Percentiles rank a stretch among this genome's conserved stretches.
phyloP scores from a whole-genome alignment of 169 alveolate species.

The Plasmodium chabaudi region DNA sequence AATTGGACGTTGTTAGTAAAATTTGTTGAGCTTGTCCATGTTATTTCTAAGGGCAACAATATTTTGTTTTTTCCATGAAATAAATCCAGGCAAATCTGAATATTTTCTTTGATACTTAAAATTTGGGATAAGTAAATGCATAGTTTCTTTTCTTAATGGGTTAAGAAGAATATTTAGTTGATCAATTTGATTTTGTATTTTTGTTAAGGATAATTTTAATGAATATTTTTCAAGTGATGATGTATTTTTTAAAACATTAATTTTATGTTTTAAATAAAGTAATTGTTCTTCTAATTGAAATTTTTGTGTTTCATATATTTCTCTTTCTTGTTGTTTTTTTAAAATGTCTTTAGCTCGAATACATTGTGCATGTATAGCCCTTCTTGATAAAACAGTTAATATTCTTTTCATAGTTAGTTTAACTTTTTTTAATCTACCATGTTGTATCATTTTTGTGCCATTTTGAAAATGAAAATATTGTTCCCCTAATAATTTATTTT shows the following conservation, averaged over 20 bases:
- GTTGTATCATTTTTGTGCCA: slow-evolving; percentile 81
- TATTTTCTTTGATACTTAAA: slow-evolving; percentile 85
- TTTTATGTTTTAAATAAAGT: slow-evolving; percentile 35
- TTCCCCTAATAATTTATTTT: slow-evolving; percentile 88
- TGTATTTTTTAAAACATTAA: slow-evolving; percentile 71
- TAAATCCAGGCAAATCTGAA: slow-evolving; percentile 87
- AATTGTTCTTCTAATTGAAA: slow-evolving; percentile 84
- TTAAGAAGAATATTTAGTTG: slow-evolving; percentile 79
- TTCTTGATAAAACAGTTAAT: slow-evolving; percentile 86
- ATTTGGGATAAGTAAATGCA: slow-evolving; percentile 84
- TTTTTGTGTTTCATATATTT: slow-evolving; percentile 84
- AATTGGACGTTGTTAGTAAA: slow-evolving; percentile 57
- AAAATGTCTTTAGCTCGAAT: slow-evolving; percentile 87
- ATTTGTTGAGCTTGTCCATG: slow-evolving; percentile 74
- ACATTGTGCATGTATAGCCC: slow-evolving; percentile 91
- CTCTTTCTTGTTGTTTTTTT: slow-evolving; percentile 87
- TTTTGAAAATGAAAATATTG: slow-evolving; percentile 86
- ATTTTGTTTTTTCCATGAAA: slow-evolving; percentile 86
- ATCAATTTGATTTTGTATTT: slow-evolving; percentile 79
- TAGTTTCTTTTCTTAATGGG: slow-evolving; percentile 85
- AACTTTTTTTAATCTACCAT: slow-evolving; percentile 89
- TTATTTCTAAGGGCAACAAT: slow-evolving; percentile 82
- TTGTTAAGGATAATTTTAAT: slow-evolving; percentile 76
- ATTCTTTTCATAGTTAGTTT: slow-evolving; percentile 89
- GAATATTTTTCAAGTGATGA: slow-evolving; percentile 82